These are phyloP conservation scores for Diatrype stigma DNA, from an alignment of 2,329 filamentous ascomycete species.

Conservation along the genomic window DNA sequence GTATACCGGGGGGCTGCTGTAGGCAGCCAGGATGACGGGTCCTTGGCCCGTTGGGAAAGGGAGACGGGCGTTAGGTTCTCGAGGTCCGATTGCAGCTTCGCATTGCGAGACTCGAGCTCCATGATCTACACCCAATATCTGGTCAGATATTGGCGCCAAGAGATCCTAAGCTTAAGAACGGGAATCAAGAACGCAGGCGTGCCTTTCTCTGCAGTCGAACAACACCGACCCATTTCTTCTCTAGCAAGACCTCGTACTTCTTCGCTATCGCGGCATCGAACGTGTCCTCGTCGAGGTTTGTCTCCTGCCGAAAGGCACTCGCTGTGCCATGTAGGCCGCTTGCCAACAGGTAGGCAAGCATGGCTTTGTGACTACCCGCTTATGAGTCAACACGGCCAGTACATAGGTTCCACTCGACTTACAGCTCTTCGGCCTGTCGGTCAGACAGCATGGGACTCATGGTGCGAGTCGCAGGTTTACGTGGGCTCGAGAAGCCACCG, in stretches of 20 bases:
- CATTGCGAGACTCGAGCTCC: background rate
- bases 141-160: background rate
- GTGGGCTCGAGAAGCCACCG: too few relatives aligned
- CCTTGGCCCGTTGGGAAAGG: background rate
- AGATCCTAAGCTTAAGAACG: too few relatives aligned
- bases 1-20: background rate
- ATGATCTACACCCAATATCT: background rate
- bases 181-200: background rate
- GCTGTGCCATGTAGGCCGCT: too few relatives aligned
- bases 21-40: background rate
- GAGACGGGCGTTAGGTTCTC: background rate
- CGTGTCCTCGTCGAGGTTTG: background rate
- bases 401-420: too few relatives aligned
- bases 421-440: too few relatives aligned
- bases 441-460: too few relatives aligned
- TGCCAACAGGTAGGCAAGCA: too few relatives aligned
- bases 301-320: background rate
- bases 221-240: background rate
- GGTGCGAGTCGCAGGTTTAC: too few relatives aligned
- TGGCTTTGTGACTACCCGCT: too few relatives aligned
- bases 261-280: background rate
- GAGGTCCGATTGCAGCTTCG: background rate
- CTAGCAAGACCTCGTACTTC: background rate
- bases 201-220: background rate
- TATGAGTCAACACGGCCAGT: too few relatives aligned